A percentile compares a stretch with the other conserved stretches of the same genome.
Evolutionary conservation across 441 rosid genomes (phyloP).

Genomic region (Gossypium gossypioides): DNA sequence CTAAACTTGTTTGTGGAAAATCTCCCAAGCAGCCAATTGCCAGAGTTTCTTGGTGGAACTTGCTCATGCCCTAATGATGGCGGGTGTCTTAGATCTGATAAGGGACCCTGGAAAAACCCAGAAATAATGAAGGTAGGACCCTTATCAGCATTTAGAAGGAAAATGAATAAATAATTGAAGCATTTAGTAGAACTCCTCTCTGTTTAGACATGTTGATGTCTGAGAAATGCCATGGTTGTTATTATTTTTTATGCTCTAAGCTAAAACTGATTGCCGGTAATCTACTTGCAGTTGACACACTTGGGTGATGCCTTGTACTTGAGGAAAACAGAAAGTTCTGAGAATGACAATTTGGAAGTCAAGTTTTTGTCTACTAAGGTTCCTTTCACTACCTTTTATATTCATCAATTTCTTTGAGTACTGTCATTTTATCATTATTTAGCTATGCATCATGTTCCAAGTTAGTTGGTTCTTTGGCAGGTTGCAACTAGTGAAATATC

Average conservation of each 20-base stretch:
- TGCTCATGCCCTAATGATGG: slow-evolving; percentile 69
- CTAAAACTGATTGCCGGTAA: slow-evolving; percentile 6
- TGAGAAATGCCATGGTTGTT: neutral
- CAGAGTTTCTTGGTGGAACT: slow-evolving; percentile 85
- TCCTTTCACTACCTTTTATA: slow-evolving; percentile 8
- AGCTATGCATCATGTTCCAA: neutral
- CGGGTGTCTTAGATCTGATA: slow-evolving; percentile 72
- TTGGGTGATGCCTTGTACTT: slow-evolving; percentile 50
- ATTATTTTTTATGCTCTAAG: neutral
- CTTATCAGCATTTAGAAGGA: slow-evolving; percentile 10
- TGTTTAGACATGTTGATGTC: neutral
- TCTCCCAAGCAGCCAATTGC: slow-evolving; percentile 61
- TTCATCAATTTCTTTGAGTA: slow-evolving; percentile 5
- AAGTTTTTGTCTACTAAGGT: slow-evolving; percentile 50
- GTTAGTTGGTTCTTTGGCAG: slow-evolving; percentile 22
- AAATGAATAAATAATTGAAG: slow-evolving; percentile 6
- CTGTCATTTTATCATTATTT: neutral
- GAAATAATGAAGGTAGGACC: slow-evolving; percentile 73
- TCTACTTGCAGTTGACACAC: slow-evolving; percentile 51
- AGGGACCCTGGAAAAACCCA: slow-evolving; percentile 85
- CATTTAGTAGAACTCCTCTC: neutral
- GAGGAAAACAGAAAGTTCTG: slow-evolving; percentile 41
- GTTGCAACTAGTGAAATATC: slow-evolving; percentile 39
- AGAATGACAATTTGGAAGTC: slow-evolving; percentile 46
- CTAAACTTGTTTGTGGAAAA: slow-evolving; percentile 15